Conservation (phyloP, 2,329 filamentous ascomycete genomes). For the Bisporella sp. region DNA sequence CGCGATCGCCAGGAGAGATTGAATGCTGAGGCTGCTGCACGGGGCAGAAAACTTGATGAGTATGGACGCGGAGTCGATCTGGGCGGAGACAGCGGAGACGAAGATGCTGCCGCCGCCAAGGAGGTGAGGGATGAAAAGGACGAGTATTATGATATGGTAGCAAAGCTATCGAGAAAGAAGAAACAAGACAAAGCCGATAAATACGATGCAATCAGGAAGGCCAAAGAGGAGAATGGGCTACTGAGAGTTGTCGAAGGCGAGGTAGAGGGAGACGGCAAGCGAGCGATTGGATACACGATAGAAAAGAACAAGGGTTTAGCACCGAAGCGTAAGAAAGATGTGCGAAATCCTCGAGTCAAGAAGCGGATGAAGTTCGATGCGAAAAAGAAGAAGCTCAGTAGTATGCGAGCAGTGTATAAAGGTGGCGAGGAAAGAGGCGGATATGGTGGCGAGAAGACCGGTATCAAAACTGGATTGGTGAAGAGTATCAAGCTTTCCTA, state of each 20-base stretch:
- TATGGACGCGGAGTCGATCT: slow-evolving; percentile 52
- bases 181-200: slow-evolving; percentile 62
- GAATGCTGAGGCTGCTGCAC: slow-evolving; percentile 79
- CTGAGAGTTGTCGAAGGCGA: slow-evolving; percentile 59
- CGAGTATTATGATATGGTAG: slow-evolving; percentile 87
- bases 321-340: slow-evolving; percentile 86
- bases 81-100: slow-evolving; percentile 48
- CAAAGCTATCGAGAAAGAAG: slow-evolving; percentile 62
- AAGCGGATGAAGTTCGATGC: slow-evolving; percentile 95
- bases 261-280: slow-evolving; percentile 76
- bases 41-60: slow-evolving; percentile 60
- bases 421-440: slow-evolving; percentile 77
- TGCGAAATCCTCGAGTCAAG: slow-evolving; percentile 92
- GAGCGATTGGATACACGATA: slow-evolving; percentile 89
- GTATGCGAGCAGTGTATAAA: slow-evolving; percentile 79
- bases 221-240: slow-evolving; percentile 53
- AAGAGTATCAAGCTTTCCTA: slow-evolving; percentile 70
- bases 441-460: slow-evolving; percentile 86
- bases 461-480: slow-evolving; percentile 89
- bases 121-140: slow-evolving; percentile 40
- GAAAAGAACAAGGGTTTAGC: slow-evolving; percentile 96
- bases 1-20: slow-evolving; percentile 80
- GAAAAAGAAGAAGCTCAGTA: slow-evolving; percentile 94
- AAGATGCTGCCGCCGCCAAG: slow-evolving; percentile 35
- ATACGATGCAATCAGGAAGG: slow-evolving; percentile 48